phyloP scores from a whole-genome alignment of 192 early-diverging fungal species.

The Umbelopsis ramanniana region DNA sequence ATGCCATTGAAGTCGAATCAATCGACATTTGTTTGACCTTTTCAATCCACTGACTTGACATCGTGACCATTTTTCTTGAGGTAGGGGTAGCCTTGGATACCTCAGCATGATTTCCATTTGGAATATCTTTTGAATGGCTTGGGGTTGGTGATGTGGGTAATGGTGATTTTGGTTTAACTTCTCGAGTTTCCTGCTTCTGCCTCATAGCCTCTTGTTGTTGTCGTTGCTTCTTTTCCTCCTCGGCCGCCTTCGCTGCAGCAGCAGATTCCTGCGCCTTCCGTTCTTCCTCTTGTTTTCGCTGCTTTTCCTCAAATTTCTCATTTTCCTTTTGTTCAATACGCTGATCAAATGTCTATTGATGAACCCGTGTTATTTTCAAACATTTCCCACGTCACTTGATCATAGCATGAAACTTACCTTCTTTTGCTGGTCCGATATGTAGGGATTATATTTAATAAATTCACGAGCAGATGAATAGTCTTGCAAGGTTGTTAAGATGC shows the following conservation, averaged over 20 bases:
- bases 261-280: constrained; percentile 13
- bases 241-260: constrained; percentile 19
- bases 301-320: neutral
- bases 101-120: constrained; percentile 5
- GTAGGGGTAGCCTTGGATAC: neutral
- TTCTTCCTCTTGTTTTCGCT: constrained; percentile 10
- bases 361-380: neutral
- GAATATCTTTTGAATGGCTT: neutral
- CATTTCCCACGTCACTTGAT: neutral
- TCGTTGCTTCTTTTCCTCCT: constrained; percentile 22
- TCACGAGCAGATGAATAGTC: constrained; percentile 39
- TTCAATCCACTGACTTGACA: neutral
- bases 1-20: constrained; percentile 8
- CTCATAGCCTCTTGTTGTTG: constrained; percentile 14
- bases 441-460: constrained; percentile 42
- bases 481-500: constrained; percentile 23
- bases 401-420: constrained; percentile 25
- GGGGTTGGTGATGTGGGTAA: too few species aligned
- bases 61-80: neutral
- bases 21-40: constrained; percentile 11
- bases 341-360: constrained; percentile 1
- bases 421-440: constrained; percentile 32
- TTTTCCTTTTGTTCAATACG: constrained; percentile 9
- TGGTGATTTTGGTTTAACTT: neutral
- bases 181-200: neutral